Conservation (phyloP, 78 protist genomes). For the Pigoraptor vietnamica region DNA sequence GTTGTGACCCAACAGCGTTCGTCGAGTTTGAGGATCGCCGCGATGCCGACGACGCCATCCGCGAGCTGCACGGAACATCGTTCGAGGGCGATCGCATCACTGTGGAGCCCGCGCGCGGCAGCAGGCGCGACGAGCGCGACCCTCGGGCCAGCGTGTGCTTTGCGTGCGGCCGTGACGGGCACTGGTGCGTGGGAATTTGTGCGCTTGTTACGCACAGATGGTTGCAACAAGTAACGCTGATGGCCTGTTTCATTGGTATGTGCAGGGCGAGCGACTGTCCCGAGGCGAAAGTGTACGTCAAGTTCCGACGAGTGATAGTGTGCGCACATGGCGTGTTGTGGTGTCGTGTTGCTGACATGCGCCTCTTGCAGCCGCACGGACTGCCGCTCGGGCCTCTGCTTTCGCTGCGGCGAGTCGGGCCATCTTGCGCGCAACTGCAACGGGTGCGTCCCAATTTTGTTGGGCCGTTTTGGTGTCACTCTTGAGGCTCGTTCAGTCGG, state of each 20-base stretch:
- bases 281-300: background rate
- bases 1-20: no score
- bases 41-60: background rate
- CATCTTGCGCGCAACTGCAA: background rate
- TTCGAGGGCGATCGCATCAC: background rate
- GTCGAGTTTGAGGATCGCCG: background rate
- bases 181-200: background rate
- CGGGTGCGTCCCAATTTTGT: background rate
- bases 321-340: background rate
- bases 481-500: no score
- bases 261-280: background rate
- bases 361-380: background rate
- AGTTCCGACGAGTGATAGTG: background rate
- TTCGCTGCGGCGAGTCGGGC: background rate
- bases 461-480: background rate
- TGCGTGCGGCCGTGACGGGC: background rate
- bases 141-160: background rate
- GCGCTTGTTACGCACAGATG: no score
- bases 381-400: background rate
- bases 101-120: background rate
- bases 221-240: no score
- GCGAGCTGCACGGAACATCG: background rate
- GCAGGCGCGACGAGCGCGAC: background rate
- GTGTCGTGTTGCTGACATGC: no score
- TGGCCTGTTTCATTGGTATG: no score